phyloP scores from a whole-genome alignment of 345 rosid species.

The Anacardium occidentale region DNA sequence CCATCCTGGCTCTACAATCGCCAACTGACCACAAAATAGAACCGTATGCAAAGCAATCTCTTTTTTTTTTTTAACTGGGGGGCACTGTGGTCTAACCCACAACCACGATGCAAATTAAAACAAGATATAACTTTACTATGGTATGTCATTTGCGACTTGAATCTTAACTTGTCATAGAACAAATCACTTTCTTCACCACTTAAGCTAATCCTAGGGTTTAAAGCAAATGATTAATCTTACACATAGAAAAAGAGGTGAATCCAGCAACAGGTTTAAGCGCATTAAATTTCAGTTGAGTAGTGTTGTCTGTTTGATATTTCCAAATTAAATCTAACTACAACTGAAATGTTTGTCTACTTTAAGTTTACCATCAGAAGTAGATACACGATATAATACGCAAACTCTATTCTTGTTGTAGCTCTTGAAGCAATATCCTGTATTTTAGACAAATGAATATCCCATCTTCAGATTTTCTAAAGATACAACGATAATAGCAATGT shows the following conservation, averaged over 20 bases:
- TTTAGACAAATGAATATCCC: neutral
- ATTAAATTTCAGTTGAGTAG: neutral
- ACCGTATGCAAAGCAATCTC: constrained; percentile 5
- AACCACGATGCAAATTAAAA: too few species aligned
- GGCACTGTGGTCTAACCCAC: too few species aligned
- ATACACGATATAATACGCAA: neutral
- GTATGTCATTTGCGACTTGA: neutral
- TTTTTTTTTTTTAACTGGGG: too few species aligned
- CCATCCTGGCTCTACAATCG: constrained; percentile 64
- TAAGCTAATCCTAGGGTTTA: too few species aligned
- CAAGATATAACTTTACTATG: too few species aligned
- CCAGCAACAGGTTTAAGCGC: neutral
- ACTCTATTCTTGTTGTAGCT: neutral
- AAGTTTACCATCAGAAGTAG: neutral
- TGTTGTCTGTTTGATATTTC: neutral
- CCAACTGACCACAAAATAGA: constrained; percentile 62
- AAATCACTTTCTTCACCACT: too few species aligned
- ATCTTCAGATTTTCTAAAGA: neutral
- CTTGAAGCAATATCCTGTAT: neutral
- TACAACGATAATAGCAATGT: too few species aligned
- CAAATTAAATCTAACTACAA: neutral
- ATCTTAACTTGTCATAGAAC: too few species aligned
- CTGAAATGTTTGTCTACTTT: neutral
- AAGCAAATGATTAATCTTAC: neutral
- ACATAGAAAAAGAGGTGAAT: neutral